Percentiles rank a stretch among this genome's conserved stretches.
Evolutionary conservation across 768 basidiomycete species (phyloP).

Genomic region (Lanmaoa rubissima): DNA sequence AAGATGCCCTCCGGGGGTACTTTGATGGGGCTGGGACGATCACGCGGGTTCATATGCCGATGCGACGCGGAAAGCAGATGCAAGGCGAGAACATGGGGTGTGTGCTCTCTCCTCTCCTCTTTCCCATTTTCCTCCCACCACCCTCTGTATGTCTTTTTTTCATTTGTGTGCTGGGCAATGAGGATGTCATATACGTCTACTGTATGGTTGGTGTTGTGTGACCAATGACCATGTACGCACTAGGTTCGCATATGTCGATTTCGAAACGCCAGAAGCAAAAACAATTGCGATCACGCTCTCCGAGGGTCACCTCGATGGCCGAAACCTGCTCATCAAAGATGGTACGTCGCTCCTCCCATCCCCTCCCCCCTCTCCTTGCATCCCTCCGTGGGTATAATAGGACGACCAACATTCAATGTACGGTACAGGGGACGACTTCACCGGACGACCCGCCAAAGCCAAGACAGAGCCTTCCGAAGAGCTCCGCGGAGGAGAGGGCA

Average conservation of each 20-base stretch:
- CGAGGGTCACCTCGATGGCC: slow-evolving; percentile 79
- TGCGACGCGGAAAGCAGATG: slow-evolving; percentile 53
- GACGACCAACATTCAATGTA: not conserved
- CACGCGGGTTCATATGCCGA: slow-evolving; percentile 84
- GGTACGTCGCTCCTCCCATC: slow-evolving; percentile 43
- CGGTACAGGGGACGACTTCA: slow-evolving; percentile 65
- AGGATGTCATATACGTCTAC: too few species aligned
- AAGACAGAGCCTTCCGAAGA: slow-evolving; percentile 33
- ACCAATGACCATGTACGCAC: slow-evolving; percentile 8
- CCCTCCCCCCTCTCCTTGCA: not conserved
- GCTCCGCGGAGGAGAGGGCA: slow-evolving; percentile 23
- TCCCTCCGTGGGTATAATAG: not conserved
- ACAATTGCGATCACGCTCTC: slow-evolving; percentile 72
- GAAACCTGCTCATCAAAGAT: slow-evolving; percentile 91
- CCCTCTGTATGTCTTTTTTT: not conserved
- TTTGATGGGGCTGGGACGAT: slow-evolving; percentile 73
- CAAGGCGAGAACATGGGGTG: slow-evolving; percentile 79
- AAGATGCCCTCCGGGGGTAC: slow-evolving; percentile 65
- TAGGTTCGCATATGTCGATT: slow-evolving; percentile 97
- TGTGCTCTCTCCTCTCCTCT: slow-evolving; percentile 28
- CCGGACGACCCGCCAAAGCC: slow-evolving; percentile 57
- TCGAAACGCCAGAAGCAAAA: slow-evolving; percentile 75
- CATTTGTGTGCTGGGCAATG: not conserved
- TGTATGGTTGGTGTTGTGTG: slow-evolving; percentile 1
- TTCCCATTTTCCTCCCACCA: not conserved